Evolutionary conservation across 371 early-diverging fungal genomes (phyloP), one percentile per base, ranked within the genome.

Genomic region (Actinomucor elegans): DNA sequence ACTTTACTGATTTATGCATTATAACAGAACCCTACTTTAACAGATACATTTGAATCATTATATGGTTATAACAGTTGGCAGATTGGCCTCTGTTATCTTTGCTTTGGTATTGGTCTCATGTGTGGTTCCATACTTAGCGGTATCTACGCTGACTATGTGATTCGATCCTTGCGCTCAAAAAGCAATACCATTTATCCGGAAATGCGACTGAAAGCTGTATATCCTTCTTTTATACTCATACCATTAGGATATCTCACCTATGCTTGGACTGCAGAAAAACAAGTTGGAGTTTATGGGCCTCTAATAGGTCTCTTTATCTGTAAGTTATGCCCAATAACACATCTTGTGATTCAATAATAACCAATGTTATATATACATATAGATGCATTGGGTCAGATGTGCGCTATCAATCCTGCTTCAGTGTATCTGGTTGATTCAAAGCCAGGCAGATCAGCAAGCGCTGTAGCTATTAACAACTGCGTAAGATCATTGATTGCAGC

Each of bases 391-490:
- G 64, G 64, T 1, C 59, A 61, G 42, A 64, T 64, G 64, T 51
- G 52, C 7, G 73, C 71, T 5, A 59, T 53, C 40, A 55, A 75
- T 14, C 70, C 79, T 4, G 69, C 74, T 14, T 61, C 74, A 5
- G 79, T 75, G 0, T 81, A 81, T 40, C 48, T 77, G 4, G 81
- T 81, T 10, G 79, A 81, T 50, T 50, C 69, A 4, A 71, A 75
- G 9, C 71, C 71, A 2, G 79, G 79, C 6, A 6, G 15, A n/a
- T 35, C 36, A 11, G 36, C 36, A 35, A 35, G 36, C n/a, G 15
- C 36, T 4, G 4, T 35, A 4, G 36, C 36, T 4, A n/a, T 35
- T 12, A 6, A 35, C n/a, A 35, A 35, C 15, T 35, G 6, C n/a
- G 36, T 35, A 4, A 7, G 36, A 6, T 35, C 6, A 6, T 12